Base-by-base conservation (phyloP, 1,139 yeast genomes). In the Eremothecium cymbalariae region DNA sequence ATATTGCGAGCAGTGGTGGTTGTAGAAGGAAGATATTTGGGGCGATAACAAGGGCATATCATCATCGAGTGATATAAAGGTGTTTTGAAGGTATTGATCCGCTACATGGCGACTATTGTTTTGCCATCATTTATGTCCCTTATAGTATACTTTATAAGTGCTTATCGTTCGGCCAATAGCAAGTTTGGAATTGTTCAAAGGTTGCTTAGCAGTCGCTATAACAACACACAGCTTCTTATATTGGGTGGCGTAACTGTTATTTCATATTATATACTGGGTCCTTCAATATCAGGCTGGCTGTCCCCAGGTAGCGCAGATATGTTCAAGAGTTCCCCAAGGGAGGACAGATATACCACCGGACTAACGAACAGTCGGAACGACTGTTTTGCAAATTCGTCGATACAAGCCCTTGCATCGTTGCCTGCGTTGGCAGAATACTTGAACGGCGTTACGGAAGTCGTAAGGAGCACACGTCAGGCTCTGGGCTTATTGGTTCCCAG, bases 361-460 rank as follows among this genome's bases (percentile, higher is more conserved):
- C 64, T 88, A 31, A 67, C 78, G 45, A 90, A 88, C 56, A 67
- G 78, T 44, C 72, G 90, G 40, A 84, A 84, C 49, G 95, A 86
- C 55, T 88, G 97, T 57, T 88, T 84, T 61, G 95, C 95, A 41
- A 88, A 90, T 52, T 74, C 94, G n/a, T 78, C 88, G 1, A 55
- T 90, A 15, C 97, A 88, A 56, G 93, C 95, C 0, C 70, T 88
- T 42, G 76, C 85, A 11, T 64, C 94, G 0, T 59, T 83, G 19
- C 79, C 86, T 0, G 67, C 68, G 0, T 57, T 86, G 34, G 74
- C 77, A 20, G 66, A 62, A 11, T 86, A 84, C 50, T 62, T 86
- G 41, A 74, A 72, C 45, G 61, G n/a, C n/a, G n/a, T n/a, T n/a
- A n/a, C n/a, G n/a, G n/a, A n/a, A n/a, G n/a, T n/a, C n/a, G n/a